Percentiles rank a stretch among this genome's conserved stretches.
Conservation (phyloP, 2,329 filamentous ascomycete genomes). For the Fusarium pseudoanthophilum region DNA sequence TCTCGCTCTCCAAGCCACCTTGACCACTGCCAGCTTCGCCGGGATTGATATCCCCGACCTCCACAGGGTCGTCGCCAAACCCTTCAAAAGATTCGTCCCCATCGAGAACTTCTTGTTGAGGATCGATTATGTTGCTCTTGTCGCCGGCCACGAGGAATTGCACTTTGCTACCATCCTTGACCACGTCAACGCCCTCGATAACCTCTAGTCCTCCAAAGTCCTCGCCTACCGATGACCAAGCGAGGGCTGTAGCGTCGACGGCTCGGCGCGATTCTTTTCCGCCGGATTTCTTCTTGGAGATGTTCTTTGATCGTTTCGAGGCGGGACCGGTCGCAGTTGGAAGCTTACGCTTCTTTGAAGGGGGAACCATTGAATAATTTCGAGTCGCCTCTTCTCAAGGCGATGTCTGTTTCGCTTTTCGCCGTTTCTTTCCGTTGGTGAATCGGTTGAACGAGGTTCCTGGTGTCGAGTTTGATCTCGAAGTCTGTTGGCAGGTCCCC, state of each 20-base stretch:
- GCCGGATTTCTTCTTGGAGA: conserved; percentile 45
- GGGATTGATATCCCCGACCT: conserved; percentile 48
- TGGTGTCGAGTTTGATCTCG: conserved; percentile 17
- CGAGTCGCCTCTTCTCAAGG: conserved; percentile 10
- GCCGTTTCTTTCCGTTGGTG: neutral
- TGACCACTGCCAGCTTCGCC: conserved; percentile 48
- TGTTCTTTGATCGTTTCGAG: conserved; percentile 52
- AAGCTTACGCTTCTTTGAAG: conserved; percentile 55
- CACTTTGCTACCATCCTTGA: conserved; percentile 70
- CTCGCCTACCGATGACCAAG: conserved; percentile 83
- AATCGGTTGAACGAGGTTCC: conserved; percentile 10
- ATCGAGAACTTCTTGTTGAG: conserved; percentile 40
- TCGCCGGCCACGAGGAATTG: conserved; percentile 62
- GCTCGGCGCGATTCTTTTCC: conserved; percentile 42
- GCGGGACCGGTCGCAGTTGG: conserved; percentile 46
- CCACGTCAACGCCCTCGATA: conserved; percentile 89
- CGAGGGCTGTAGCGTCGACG: conserved; percentile 60
- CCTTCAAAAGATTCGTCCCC: conserved; percentile 72
- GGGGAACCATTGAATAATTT: conserved; percentile 46
- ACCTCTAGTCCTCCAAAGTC: conserved; percentile 94
- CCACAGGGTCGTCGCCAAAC: conserved; percentile 64
- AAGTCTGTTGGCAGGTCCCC: conserved; percentile 25
- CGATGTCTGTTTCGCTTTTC: neutral
- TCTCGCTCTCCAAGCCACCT: conserved; percentile 46
- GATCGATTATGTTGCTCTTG: conserved; percentile 53